Conservation (phyloP, 257 asterid genomes). For the Coffea canephora region DNA sequence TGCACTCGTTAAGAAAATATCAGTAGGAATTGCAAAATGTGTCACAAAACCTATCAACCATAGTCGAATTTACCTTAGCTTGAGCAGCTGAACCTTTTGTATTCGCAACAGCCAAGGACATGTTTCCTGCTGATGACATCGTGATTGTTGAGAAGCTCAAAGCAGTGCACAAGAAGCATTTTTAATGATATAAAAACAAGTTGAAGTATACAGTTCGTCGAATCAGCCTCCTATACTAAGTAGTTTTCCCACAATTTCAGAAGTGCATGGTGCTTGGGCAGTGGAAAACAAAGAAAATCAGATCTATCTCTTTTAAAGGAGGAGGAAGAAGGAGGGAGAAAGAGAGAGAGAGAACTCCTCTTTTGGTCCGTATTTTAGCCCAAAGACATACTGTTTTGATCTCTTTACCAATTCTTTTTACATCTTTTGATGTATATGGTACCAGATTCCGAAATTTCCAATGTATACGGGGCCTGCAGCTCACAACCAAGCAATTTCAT, state of each 20-base stretch:
- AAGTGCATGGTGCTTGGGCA: background rate
- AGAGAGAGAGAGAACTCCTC: too few relatives aligned
- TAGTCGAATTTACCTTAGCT: constrained; percentile 40
- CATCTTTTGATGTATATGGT: background rate
- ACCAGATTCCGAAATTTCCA: background rate
- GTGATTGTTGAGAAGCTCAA: constrained; percentile 15
- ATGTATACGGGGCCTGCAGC: background rate
- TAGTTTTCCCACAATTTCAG: background rate
- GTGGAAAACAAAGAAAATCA: background rate
- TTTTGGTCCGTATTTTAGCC: background rate
- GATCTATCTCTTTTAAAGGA: background rate
- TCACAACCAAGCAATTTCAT: background rate
- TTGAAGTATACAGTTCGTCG: background rate
- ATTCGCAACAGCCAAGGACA: constrained; percentile 29
- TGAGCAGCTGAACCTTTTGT: constrained; percentile 32
- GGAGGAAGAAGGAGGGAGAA: too few relatives aligned
- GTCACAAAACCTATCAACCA: constrained; percentile 1
- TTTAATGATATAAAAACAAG: background rate
- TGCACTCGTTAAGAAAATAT: background rate
- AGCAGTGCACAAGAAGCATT: background rate
- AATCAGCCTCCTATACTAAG: background rate
- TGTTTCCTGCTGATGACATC: constrained; percentile 25
- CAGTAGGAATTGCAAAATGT: background rate
- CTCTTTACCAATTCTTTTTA: background rate
- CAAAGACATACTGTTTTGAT: background rate